These are phyloP conservation scores for Sextonia rubra DNA, from an alignment of 164 flowering plant species.

Conservation along the genomic window DNA sequence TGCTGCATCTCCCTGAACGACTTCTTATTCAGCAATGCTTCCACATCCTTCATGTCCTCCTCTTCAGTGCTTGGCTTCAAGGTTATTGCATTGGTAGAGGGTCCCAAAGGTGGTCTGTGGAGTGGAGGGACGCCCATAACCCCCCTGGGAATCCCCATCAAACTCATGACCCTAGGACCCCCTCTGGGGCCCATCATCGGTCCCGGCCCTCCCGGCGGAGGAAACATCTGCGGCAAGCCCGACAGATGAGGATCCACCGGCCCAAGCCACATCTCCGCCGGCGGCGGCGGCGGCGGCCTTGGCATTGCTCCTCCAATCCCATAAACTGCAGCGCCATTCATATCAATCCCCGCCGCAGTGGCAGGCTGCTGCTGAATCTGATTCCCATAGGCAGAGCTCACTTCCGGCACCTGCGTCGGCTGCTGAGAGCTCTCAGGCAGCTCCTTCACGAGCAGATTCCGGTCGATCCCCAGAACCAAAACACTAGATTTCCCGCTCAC, in stretches of 20 bases:
- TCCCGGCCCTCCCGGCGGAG: conserved; percentile 31
- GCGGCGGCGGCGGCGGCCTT: conserved; percentile 50
- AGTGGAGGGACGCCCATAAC: conserved; percentile 49
- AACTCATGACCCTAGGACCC: conserved; percentile 46
- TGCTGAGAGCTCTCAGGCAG: conserved; percentile 60
- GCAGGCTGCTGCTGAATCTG: conserved; percentile 15
- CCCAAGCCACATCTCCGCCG: conserved; percentile 63
- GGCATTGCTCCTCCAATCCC: conserved; percentile 17
- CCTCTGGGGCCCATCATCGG: conserved; percentile 54
- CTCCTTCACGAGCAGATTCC: conserved; percentile 64
- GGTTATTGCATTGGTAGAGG: conserved; percentile 20
- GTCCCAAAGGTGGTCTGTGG: conserved; percentile 49
- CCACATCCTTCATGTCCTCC: conserved; percentile 90
- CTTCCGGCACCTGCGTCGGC: conserved; percentile 16
- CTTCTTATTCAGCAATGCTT: conserved; percentile 83
- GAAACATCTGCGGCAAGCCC: conserved; percentile 43
- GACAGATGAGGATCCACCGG: conserved; percentile 38
- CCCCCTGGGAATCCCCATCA: conserved; percentile 67
- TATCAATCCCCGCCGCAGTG: not conserved
- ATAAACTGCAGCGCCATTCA: conserved; percentile 1
- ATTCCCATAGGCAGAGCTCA: conserved; percentile 13
- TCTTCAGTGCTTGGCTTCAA: conserved; percentile 66
- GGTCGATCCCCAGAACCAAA: conserved; percentile 72
- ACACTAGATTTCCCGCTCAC: conserved; percentile 76
- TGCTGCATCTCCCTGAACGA: conserved; percentile 83